Evolutionary conservation across 1,284 basidiomycete species (phyloP), one percentile per base, ranked within the genome.

Genomic region (Moesziomyces globuligerus): DNA sequence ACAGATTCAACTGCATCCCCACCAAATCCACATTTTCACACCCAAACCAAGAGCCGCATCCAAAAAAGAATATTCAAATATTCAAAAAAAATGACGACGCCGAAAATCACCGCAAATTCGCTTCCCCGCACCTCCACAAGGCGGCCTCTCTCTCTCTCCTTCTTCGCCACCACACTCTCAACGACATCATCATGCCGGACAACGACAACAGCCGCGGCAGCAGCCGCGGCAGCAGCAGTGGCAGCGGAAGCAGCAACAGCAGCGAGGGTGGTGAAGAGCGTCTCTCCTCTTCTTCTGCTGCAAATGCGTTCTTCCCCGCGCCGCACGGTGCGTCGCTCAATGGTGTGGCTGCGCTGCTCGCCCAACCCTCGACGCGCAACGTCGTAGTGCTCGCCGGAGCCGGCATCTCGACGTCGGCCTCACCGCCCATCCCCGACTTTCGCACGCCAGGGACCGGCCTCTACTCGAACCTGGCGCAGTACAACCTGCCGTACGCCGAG

Each of bases 401-500:
- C 0, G 86, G 86, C 5, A 85, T 86, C 52, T 85, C 84, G 7
- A 86, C 86, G 1, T 84, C 84, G 0, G 86, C 86, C 0, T 85
- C 85, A 13, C 69, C 69, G 8, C 69, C 69, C 41, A 77, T 83
- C 50, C 83, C 83, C 1, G 83, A 84, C 65, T 84, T 84, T 45
- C 80, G 84, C 23, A 84, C 84, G 1, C 86, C 86, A 2, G 83
- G 83, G 1, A 87, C 86, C 0, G 86, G 86, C 0, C 79, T 87
- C 17, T 87, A 87, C 72, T 83, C 83, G 44, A 87, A 86, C 53
- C 81, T 87, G 4, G 81, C 84, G 37, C 81, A 83, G 25, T 84
- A 87, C 67, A 82, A 87, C 29, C 80, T 87, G 17, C 86, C 86
- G 0, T 85, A 85, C 48, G 86, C 86, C 0, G 86, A 87, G 76